Evolutionary conservation across 1,139 yeast genomes (phyloP).

Genomic region (Suhomyces panamericanus): DNA sequence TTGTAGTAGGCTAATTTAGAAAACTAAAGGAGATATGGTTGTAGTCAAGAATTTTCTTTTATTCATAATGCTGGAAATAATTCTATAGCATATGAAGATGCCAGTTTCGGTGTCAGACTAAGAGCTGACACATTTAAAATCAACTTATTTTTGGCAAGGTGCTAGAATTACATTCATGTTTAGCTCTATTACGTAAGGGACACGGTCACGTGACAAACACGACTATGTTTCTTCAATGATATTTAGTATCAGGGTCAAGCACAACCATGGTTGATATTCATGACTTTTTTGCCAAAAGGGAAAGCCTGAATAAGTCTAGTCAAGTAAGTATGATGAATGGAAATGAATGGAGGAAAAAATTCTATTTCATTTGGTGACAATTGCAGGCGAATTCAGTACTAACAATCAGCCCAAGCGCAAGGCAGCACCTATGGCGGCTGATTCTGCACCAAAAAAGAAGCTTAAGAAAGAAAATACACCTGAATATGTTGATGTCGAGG

Average conservation of each 20-base stretch:
- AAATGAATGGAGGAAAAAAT: background rate
- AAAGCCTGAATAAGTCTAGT: background rate
- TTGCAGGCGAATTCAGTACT: background rate
- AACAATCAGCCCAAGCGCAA: background rate
- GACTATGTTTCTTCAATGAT: background rate
- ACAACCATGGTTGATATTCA: slow-evolving; percentile 3
- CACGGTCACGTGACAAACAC: slow-evolving; percentile 6
- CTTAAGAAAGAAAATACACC: slow-evolving; percentile 2
- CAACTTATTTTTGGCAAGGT: no score
- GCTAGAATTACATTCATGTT: no score
- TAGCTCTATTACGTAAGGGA: no score
- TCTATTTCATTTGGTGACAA: background rate
- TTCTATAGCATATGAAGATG: no score
- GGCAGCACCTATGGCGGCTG: background rate
- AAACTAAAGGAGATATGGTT: no score
- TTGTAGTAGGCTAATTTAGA: background rate
- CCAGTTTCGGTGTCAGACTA: no score
- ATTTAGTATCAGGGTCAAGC: background rate
- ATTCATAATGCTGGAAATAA: no score
- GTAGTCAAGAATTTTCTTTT: no score
- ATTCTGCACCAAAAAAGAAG: background rate
- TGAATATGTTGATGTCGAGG: background rate
- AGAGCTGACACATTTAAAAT: no score
- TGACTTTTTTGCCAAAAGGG: slow-evolving; percentile 2
- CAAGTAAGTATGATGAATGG: background rate